These are phyloP conservation scores for Zelonia costaricensis DNA, from an alignment of 208 protist species.

Conservation along the genomic window DNA sequence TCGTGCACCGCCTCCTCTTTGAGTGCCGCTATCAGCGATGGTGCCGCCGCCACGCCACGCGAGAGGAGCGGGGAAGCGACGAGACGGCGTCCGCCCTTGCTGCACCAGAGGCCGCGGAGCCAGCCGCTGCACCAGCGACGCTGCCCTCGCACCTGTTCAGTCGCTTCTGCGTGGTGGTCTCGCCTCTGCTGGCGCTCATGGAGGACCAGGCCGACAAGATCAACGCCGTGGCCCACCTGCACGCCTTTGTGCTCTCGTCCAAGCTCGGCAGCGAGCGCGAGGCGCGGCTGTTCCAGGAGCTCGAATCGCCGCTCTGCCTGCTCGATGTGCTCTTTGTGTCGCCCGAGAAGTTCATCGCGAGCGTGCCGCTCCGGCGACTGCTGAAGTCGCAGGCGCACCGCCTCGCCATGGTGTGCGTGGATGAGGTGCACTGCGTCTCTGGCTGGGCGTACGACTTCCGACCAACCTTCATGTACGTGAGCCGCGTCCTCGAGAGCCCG, in stretches of 20 bases:
- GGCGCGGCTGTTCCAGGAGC: conserved; percentile 38
- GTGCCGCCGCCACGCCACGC: too few relatives aligned
- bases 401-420: conserved; percentile 89
- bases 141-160: conserved; percentile 24
- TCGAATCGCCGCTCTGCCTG: conserved; percentile 35
- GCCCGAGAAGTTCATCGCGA: conserved; percentile 72
- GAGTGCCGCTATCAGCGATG: conserved; percentile 44
- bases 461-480: conserved; percentile 81
- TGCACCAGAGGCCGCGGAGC: not conserved
- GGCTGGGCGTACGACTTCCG: conserved; percentile 97
- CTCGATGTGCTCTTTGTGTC: conserved; percentile 90
- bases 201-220: conserved; percentile 92
- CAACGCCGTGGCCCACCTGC: conserved; percentile 29
- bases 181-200: conserved; percentile 96
- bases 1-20: conserved; percentile 77
- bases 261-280: conserved; percentile 44
- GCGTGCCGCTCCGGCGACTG: conserved; percentile 46
- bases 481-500: conserved; percentile 46
- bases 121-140: too few relatives aligned
- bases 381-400: conserved; percentile 43
- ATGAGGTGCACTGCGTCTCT: conserved; percentile 97
- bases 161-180: conserved; percentile 90
- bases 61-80: not conserved
- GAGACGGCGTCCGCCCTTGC: not conserved
- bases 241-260: conserved; percentile 56